These are phyloP conservation scores for Pythium myriotylum DNA, from an alignment of 352 stramenopile species.

Conservation along the genomic window DNA sequence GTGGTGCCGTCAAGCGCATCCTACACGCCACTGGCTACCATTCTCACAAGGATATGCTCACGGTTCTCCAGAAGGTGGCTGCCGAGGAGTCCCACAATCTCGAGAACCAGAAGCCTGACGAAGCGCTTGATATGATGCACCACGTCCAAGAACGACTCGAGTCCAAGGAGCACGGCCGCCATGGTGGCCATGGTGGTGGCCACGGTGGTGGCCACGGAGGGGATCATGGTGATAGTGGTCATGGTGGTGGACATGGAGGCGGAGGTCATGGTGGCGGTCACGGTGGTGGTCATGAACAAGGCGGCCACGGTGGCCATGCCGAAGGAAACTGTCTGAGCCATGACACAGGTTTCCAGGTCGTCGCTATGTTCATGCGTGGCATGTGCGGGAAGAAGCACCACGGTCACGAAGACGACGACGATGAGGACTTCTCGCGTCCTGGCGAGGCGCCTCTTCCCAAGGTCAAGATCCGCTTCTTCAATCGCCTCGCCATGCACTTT, in stretches of 20 bases:
- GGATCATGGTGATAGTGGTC: neutral
- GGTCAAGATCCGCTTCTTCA: constrained; percentile 29
- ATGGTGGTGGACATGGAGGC: neutral
- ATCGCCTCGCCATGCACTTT: constrained; percentile 20
- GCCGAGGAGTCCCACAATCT: constrained; percentile 18
- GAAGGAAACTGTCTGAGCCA: constrained; percentile 21
- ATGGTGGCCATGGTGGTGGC: neutral
- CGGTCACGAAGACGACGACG: constrained; percentile 13
- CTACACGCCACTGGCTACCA: constrained; percentile 20
- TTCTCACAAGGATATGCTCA: constrained; percentile 19
- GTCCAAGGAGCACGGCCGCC: constrained; percentile 6
- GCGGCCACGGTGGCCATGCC: constrained; percentile 9
- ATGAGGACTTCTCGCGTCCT: neutral
- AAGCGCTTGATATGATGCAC: constrained; percentile 24
- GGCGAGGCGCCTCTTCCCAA: constrained; percentile 9
- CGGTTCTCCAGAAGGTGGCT: constrained; percentile 15
- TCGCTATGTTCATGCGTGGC: constrained; percentile 14
- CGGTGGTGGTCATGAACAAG: neutral
- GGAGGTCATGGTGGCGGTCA: constrained; percentile 2
- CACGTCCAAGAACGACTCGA: constrained; percentile 22
- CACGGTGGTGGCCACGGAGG: neutral
- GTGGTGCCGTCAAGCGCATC: constrained; percentile 10
- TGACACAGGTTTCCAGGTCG: constrained; percentile 22
- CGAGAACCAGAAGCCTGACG: constrained; percentile 13
- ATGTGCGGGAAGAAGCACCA: constrained; percentile 19